A percentile compares a stretch with the other conserved stretches of the same genome.
phyloP scores from a whole-genome alignment of 2,329 filamentous ascomycete genomes.

The Blastomyces silverae region DNA sequence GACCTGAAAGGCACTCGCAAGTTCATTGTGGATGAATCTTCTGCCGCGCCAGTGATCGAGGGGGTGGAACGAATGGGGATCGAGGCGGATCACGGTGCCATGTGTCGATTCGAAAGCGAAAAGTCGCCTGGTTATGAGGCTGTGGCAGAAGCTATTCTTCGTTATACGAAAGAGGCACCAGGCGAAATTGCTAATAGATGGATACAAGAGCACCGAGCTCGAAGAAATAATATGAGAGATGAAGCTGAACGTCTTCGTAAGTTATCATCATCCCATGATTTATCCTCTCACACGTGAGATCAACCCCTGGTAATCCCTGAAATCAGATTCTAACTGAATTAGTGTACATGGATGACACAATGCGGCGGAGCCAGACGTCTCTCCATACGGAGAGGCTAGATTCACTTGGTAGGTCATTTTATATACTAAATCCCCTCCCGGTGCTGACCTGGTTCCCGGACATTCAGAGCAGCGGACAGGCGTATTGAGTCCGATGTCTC shows the following conservation, averaged over 20 bases:
- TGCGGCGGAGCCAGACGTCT: neutral
- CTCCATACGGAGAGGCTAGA: slow-evolving; percentile 8
- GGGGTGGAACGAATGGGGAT: slow-evolving; percentile 69
- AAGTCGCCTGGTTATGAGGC: slow-evolving; percentile 59
- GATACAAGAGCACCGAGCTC: slow-evolving; percentile 49
- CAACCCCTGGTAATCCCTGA: neutral
- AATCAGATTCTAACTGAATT: neutral
- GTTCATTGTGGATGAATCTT: slow-evolving; percentile 62
- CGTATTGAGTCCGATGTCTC: neutral
- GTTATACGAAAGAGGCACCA: slow-evolving; percentile 49
- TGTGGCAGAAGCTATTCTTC: slow-evolving; percentile 44
- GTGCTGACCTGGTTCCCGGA: neutral
- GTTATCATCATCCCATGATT: neutral
- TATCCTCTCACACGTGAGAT: neutral
- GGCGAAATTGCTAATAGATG: slow-evolving; percentile 52
- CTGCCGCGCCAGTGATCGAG: slow-evolving; percentile 61
- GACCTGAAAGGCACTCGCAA: slow-evolving; percentile 57
- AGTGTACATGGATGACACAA: slow-evolving; percentile 6
- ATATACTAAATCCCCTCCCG: neutral
- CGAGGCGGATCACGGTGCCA: slow-evolving; percentile 62
- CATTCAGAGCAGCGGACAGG: neutral
- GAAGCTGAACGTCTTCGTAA: slow-evolving; percentile 12
- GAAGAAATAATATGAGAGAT: slow-evolving; percentile 27
- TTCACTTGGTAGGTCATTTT: slow-evolving; percentile 8
- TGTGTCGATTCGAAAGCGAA: slow-evolving; percentile 64